phyloP scores from a whole-genome alignment of 306 rosid genomes.

The Trifolium repens region DNA sequence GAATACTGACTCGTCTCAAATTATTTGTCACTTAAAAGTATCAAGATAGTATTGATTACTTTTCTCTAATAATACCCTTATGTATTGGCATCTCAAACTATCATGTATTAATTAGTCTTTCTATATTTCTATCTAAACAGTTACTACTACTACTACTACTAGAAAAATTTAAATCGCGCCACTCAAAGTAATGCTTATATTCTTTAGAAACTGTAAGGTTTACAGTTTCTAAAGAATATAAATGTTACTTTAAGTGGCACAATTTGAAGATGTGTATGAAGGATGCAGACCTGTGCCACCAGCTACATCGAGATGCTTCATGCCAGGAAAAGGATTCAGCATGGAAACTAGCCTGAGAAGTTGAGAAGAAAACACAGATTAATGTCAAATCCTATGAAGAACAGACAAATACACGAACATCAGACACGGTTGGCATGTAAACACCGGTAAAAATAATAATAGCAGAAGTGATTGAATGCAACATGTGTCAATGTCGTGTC shows the following conservation, averaged over 20 bases:
- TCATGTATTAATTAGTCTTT: neutral
- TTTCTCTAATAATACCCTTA: neutral
- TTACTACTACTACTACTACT: neutral
- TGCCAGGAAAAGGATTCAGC: conserved; percentile 93
- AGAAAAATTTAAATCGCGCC: too few species aligned
- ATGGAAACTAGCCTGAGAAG: conserved; percentile 77
- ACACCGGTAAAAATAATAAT: neutral
- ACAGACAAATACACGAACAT: neutral
- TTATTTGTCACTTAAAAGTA: neutral
- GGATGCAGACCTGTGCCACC: conserved; percentile 87
- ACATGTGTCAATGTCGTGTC: neutral
- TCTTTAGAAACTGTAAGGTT: too few species aligned
- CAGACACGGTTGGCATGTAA: neutral
- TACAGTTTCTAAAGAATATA: too few species aligned
- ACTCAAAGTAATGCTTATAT: too few species aligned
- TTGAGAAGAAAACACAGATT: conserved; percentile 37
- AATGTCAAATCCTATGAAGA: conserved; percentile 10
- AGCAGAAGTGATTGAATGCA: neutral
- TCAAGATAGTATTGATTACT: neutral
- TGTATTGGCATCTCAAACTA: neutral
- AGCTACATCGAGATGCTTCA: conserved; percentile 96
- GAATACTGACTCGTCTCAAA: neutral
- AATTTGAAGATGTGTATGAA: conserved; percentile 7
- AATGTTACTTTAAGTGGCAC: too few species aligned
- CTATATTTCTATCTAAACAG: neutral